These are phyloP conservation scores for Lentinus tigrinus DNA, from an alignment of 768 basidiomycete species.

Conservation along the genomic window DNA sequence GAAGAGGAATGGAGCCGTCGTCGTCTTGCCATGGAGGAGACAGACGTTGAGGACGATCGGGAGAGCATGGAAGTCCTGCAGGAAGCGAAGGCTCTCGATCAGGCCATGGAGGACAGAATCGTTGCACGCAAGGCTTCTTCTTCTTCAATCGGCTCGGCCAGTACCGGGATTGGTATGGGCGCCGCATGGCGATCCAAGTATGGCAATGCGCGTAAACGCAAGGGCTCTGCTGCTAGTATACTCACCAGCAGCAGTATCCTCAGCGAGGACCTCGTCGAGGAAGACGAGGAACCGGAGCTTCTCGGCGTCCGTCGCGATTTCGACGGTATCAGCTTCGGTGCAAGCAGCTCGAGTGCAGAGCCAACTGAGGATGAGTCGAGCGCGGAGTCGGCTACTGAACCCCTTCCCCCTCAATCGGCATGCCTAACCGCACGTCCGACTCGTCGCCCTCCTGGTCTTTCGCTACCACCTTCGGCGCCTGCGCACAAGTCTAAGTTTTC, in stretches of 20 bases:
- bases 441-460: conserved; percentile 12
- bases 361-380: conserved; percentile 32
- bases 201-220: conserved; percentile 58
- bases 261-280: conserved; percentile 80
- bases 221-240: conserved; percentile 74
- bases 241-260: conserved; percentile 65
- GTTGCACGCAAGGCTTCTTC: conserved; percentile 70
- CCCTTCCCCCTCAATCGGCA: conserved; percentile 23
- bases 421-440: conserved; percentile 27
- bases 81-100: conserved; percentile 82
- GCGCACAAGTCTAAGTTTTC: conserved; percentile 55
- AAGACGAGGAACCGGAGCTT: conserved; percentile 74
- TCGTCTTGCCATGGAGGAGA: conserved; percentile 59
- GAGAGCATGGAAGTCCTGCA: conserved; percentile 62
- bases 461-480: conserved; percentile 27
- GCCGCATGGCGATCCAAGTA: conserved; percentile 65
- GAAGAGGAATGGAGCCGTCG: conserved; percentile 82
- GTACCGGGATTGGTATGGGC: conserved; percentile 60
- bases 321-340: conserved; percentile 34
- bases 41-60: conserved; percentile 48
- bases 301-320: conserved; percentile 71
- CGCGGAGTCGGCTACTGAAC: conserved; percentile 25
- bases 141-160: conserved; percentile 56
- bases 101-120: conserved; percentile 83
- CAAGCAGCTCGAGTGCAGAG: conserved; percentile 31